Conservation (phyloP, 2,329 filamentous ascomycete species). For the Diplodia seriata region DNA sequence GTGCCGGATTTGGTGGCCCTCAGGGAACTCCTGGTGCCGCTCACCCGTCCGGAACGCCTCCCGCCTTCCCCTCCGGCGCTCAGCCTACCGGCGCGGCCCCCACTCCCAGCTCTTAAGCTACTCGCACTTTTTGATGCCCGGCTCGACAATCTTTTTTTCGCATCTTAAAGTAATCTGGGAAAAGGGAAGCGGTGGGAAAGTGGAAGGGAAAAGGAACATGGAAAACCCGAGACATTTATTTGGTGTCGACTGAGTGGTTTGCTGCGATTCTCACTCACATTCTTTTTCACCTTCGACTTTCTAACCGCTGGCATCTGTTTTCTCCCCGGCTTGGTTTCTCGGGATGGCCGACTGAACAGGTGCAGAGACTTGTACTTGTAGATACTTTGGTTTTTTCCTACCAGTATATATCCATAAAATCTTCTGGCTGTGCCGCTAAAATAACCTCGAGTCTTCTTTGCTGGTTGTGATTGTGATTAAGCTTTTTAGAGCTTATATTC, state of each 20-base stretch:
- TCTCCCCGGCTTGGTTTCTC: not conserved
- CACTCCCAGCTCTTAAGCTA: slow-evolving; percentile 5
- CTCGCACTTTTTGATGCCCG: slow-evolving; percentile 1
- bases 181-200: not conserved
- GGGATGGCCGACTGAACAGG: not conserved
- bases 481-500: not conserved
- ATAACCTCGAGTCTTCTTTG: too few species aligned
- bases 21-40: not conserved
- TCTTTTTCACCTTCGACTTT: not conserved
- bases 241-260: not conserved
- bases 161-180: not conserved
- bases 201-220: not conserved
- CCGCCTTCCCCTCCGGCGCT: too few species aligned
- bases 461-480: not conserved
- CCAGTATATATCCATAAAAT: slow-evolving; percentile 1
- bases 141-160: not conserved
- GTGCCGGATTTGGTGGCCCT: not conserved
- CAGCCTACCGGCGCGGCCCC: not conserved
- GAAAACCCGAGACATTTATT: not conserved
- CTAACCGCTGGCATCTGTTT: not conserved
- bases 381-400: slow-evolving; percentile 15
- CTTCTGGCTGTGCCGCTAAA: slow-evolving; percentile 8
- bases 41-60: not conserved
- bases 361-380: not conserved
- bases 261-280: not conserved